Conservation (phyloP, 208 protist species). For the Wallacemonas collosoma region DNA sequence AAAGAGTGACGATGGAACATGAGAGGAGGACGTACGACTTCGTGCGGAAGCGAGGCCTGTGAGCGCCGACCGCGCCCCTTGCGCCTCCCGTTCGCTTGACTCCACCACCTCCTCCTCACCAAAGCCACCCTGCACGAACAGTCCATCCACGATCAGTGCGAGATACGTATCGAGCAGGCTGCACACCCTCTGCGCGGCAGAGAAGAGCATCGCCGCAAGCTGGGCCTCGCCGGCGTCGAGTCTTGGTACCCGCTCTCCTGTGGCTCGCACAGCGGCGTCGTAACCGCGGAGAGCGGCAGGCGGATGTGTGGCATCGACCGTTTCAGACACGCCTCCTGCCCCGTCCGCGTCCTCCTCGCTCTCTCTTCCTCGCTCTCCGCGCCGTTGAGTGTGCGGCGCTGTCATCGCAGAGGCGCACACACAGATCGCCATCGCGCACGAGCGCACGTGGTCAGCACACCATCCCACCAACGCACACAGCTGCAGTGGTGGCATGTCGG, state of each 20-base stretch:
- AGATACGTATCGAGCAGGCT: slow-evolving; percentile 9
- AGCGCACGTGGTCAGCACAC: not conserved
- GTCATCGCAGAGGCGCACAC: not conserved
- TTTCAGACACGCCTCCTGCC: not conserved
- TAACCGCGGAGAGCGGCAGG: not conserved
- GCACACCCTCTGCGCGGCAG: not conserved
- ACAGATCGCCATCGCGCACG: not conserved
- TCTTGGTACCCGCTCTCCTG: not conserved
- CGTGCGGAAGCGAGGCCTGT: too few relatives aligned
- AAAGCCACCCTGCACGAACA: slow-evolving; percentile 16
- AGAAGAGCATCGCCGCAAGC: not conserved
- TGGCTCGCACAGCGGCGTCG: too few relatives aligned
- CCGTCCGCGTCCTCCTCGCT: not conserved
- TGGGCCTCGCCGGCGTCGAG: not conserved
- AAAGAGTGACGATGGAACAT: too few relatives aligned
- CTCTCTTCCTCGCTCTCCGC: not conserved
- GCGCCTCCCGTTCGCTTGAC: not conserved
- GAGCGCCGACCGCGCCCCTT: not conserved
- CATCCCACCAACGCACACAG: not conserved
- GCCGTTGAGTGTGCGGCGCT: not conserved
- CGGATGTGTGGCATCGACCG: not conserved
- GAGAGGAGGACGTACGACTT: too few relatives aligned
- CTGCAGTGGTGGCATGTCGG: not conserved
- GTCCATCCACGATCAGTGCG: not conserved
- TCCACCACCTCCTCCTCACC: slow-evolving; percentile 1